phyloP scores from a whole-genome alignment of 305 asterid species.

The Andrographis paniculata region DNA sequence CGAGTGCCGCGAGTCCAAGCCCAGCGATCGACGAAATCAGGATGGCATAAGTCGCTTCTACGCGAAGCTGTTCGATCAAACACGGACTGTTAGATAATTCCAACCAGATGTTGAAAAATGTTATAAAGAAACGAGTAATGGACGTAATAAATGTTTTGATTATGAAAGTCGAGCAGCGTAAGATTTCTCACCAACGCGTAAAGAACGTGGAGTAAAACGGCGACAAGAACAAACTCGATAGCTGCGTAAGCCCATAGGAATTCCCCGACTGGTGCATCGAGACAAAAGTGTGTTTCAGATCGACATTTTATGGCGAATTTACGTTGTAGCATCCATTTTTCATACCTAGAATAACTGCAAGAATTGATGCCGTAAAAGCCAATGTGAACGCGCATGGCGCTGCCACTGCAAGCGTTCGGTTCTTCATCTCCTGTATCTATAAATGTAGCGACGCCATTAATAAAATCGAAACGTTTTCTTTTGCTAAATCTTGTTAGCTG shows the following conservation, averaged over 20 bases:
- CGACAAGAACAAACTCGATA: slow-evolving; percentile 68
- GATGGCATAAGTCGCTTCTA: slow-evolving; percentile 46
- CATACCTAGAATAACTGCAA: slow-evolving; percentile 64
- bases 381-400: slow-evolving; percentile 83
- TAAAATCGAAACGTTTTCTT: no score
- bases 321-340: neutral
- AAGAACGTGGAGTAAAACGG: slow-evolving; percentile 48
- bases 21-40: slow-evolving; percentile 55
- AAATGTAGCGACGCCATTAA: no score
- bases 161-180: neutral
- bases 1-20: slow-evolving; percentile 46
- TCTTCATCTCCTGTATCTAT: slow-evolving; percentile 58
- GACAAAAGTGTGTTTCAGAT: slow-evolving; percentile 15
- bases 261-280: slow-evolving; percentile 62
- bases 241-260: slow-evolving; percentile 80
- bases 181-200: slow-evolving; percentile 54
- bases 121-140: no score
- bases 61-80: slow-evolving; percentile 45
- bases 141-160: neutral
- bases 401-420: slow-evolving; percentile 53
- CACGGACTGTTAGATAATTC: slow-evolving; percentile 2
- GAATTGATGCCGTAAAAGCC: slow-evolving; percentile 59
- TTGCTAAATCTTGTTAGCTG: slow-evolving; percentile 12
- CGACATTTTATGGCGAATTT: slow-evolving; percentile 7
- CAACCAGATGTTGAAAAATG: neutral